Percentiles rank a stretch among this genome's conserved stretches.
Evolutionary conservation across 2,329 filamentous ascomycete species (phyloP).

Genomic region (Pezicula neosporulosa): DNA sequence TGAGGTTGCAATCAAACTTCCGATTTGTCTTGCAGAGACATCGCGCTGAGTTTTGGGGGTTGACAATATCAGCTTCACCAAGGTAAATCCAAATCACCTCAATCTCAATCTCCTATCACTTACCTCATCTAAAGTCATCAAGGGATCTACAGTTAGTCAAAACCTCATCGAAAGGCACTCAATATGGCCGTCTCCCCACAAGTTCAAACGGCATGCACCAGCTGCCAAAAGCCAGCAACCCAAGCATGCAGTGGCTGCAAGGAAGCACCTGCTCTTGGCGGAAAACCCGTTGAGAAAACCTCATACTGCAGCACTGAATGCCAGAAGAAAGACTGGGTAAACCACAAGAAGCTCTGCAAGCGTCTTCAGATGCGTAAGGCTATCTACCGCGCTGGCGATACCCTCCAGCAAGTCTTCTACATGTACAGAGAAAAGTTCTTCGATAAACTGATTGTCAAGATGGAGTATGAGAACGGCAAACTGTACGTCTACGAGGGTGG

Average conservation of each 20-base stretch:
- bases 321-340: constrained; percentile 4
- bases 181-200: not conserved
- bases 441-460: not conserved
- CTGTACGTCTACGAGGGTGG: not conserved
- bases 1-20: too few species aligned
- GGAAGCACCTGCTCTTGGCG: not conserved
- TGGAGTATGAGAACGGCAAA: constrained; percentile 1
- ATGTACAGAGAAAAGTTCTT: constrained; percentile 6
- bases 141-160: too few species aligned
- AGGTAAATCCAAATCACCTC: too few species aligned
- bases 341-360: not conserved
- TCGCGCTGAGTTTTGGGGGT: too few species aligned
- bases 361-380: not conserved
- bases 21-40: too few species aligned
- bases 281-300: not conserved
- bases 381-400: constrained; percentile 2
- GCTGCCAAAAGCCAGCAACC: not conserved
- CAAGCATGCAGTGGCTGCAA: not conserved
- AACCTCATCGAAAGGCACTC: too few species aligned
- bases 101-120: too few species aligned
- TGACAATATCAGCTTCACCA: too few species aligned
- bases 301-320: constrained; percentile 3
- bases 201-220: not conserved
- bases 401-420: constrained; percentile 6
- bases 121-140: too few species aligned